A percentile compares a stretch with the other conserved stretches of the same genome.
Conservation (phyloP, 2,329 filamentous ascomycete genomes). For the Penicillium vulpinum region DNA sequence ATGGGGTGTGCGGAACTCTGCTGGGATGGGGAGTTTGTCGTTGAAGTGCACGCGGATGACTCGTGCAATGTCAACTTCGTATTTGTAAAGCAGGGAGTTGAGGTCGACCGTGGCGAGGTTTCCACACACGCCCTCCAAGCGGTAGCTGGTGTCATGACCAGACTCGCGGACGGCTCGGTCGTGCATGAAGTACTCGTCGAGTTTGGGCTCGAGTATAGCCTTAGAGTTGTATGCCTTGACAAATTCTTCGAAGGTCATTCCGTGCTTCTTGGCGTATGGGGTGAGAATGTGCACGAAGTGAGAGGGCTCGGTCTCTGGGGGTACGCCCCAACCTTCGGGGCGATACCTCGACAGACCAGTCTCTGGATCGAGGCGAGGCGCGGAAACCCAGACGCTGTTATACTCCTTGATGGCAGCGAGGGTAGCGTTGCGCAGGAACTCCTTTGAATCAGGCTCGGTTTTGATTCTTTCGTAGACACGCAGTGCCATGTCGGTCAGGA, state of each 20-base stretch:
- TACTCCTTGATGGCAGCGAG: constrained; percentile 97
- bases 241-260: constrained; percentile 79
- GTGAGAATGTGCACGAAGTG: constrained; percentile 83
- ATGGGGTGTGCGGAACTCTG: constrained; percentile 72
- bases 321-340: constrained; percentile 79
- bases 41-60: constrained; percentile 81
- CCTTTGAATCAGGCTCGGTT: constrained; percentile 73
- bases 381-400: constrained; percentile 79
- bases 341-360: constrained; percentile 83
- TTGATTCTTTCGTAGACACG: constrained; percentile 92
- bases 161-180: constrained; percentile 95
- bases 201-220: constrained; percentile 74
- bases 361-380: constrained; percentile 73
- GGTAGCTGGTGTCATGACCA: constrained; percentile 94
- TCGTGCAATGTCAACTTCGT: constrained; percentile 88
- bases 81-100: constrained; percentile 94
- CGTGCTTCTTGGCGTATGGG: constrained; percentile 81
- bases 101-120: constrained; percentile 91
- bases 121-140: constrained; percentile 82
- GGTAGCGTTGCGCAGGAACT: constrained; percentile 77
- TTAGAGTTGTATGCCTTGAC: constrained; percentile 83
- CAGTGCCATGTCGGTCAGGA: constrained; percentile 95
- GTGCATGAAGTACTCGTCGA: constrained; percentile 94
- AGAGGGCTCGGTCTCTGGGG: constrained; percentile 83
- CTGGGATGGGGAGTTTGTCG: constrained; percentile 78